Conservation (phyloP, 1,139 yeast genomes). For the Maudiozyma humilis region DNA sequence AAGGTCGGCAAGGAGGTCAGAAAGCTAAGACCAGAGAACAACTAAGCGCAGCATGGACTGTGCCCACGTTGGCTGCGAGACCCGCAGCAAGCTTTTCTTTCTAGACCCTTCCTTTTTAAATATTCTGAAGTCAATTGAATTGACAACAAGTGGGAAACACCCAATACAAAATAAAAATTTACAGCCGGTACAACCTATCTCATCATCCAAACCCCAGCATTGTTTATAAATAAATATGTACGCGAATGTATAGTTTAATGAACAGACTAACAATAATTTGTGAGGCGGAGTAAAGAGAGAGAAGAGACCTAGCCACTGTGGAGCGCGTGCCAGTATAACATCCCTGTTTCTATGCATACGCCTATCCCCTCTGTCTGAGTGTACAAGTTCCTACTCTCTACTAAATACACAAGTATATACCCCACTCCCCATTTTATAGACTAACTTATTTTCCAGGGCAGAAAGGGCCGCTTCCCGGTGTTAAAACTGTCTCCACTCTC, state of each 20-base stretch:
- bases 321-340: no score
- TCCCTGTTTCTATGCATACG: no score
- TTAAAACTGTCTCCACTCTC: no score
- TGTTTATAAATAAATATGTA: conserved; percentile 4
- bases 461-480: no score
- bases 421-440: no score
- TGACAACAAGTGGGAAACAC: conserved; percentile 15
- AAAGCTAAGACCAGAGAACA: conserved; percentile 98
- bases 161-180: neutral
- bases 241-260: conserved; percentile 6
- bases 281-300: no score
- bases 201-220: neutral
- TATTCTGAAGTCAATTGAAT: conserved; percentile 21
- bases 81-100: neutral
- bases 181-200: neutral
- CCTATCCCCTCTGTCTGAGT: no score
- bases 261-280: conserved; percentile 2
- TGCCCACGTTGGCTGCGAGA: neutral
- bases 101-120: neutral
- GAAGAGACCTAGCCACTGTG: no score
- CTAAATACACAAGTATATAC: no score
- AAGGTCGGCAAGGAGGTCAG: conserved; percentile 98
- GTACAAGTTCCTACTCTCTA: no score
- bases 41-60: conserved; percentile 37
- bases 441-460: no score